These are phyloP conservation scores for Huntiella bhutanensis DNA, from an alignment of 2,329 filamentous ascomycete genomes.

Conservation along the genomic window DNA sequence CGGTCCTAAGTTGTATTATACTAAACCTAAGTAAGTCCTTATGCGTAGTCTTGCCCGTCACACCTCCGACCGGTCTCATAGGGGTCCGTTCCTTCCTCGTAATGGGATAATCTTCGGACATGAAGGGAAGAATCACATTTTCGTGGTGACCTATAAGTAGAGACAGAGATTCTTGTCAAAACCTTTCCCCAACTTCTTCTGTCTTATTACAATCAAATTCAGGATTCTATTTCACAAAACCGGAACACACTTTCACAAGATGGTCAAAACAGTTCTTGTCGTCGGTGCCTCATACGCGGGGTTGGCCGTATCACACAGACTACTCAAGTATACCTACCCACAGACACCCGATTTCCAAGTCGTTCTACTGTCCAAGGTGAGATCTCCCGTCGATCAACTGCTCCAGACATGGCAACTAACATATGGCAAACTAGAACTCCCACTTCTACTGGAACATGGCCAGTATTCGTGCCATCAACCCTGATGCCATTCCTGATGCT, in stretches of 20 bases:
- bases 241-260: conserved; percentile 14
- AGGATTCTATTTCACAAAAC: no score
- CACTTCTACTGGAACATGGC: conserved; percentile 42
- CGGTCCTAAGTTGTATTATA: no score
- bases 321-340: conserved; percentile 32
- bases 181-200: no score
- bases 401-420: not conserved
- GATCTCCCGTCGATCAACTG: not conserved
- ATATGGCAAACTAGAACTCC: conserved; percentile 22
- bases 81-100: no score
- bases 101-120: no score
- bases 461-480: conserved; percentile 35
- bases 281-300: conserved; percentile 36
- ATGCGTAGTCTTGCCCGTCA: no score
- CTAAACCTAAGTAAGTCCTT: no score
- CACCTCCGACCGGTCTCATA: no score
- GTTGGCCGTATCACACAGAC: conserved; percentile 32
- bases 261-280: conserved; percentile 34
- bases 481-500: conserved; percentile 28
- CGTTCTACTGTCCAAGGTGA: conserved; percentile 35
- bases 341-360: conserved; percentile 30
- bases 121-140: no score
- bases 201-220: no score
- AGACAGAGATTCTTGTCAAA: no score
- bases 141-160: no score